These are phyloP conservation scores for Aspergillus novoparasiticus DNA, from an alignment of 2,329 filamentous ascomycete species.

Conservation along the genomic window DNA sequence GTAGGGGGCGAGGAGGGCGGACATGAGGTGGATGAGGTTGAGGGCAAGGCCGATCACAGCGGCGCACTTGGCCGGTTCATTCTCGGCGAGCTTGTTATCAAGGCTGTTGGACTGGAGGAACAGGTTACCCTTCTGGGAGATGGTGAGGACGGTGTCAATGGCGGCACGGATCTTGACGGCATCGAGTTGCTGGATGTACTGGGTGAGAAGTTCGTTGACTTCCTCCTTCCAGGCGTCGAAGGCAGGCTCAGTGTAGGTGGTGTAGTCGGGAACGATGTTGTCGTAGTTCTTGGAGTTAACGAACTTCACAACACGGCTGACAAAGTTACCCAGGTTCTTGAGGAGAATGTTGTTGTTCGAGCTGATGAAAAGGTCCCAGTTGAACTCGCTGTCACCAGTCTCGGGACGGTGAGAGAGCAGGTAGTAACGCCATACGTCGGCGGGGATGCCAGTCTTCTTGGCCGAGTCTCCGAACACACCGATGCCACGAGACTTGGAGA, in stretches of 20 bases:
- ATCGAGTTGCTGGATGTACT: slow-evolving; percentile 62
- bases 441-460: slow-evolving; percentile 78
- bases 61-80: slow-evolving; percentile 61
- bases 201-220: slow-evolving; percentile 55
- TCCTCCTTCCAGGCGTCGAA: slow-evolving; percentile 46
- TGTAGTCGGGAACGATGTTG: slow-evolving; percentile 31
- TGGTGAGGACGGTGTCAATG: slow-evolving; percentile 56
- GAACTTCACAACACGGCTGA: slow-evolving; percentile 74
- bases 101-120: slow-evolving; percentile 62
- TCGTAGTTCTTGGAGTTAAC: slow-evolving; percentile 29
- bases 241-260: slow-evolving; percentile 66
- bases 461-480: slow-evolving; percentile 92
- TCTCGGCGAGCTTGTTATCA: slow-evolving; percentile 63
- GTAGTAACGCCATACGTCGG: slow-evolving; percentile 94
- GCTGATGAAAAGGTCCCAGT: slow-evolving; percentile 81
- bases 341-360: slow-evolving; percentile 89
- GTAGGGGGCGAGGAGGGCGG: slow-evolving; percentile 77
- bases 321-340: slow-evolving; percentile 71
- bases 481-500: slow-evolving; percentile 85
- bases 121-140: slow-evolving; percentile 62
- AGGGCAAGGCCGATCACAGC: slow-evolving; percentile 75
- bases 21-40: slow-evolving; percentile 81
- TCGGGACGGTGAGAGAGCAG: slow-evolving; percentile 84
- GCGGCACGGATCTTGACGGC: slow-evolving; percentile 62
- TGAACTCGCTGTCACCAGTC: slow-evolving; percentile 83